Evolutionary conservation across 106 monocot species (phyloP).

Genomic region (Dactylorhiza incarnata): DNA sequence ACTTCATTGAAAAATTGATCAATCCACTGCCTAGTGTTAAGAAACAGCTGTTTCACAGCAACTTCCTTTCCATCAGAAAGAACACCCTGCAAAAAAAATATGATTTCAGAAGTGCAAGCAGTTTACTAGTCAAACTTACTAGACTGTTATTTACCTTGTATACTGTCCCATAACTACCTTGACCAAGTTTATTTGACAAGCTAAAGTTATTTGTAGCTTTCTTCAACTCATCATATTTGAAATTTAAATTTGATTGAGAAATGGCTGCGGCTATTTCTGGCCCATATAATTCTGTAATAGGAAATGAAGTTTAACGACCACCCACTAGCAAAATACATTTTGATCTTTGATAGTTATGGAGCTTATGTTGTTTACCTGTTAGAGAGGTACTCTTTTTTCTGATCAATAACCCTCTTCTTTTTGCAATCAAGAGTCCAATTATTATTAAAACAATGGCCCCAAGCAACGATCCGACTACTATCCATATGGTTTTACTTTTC

Average conservation of each 20-base stretch:
- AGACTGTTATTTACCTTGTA: constrained; percentile 37
- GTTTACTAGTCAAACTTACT: neutral
- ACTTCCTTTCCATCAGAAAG: constrained; percentile 57
- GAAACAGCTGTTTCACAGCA: constrained; percentile 58
- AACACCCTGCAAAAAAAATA: constrained; percentile 30
- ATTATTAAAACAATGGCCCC: constrained; percentile 31
- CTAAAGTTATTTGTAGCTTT: constrained; percentile 48
- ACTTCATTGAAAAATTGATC: constrained; percentile 70
- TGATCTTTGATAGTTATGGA: neutral
- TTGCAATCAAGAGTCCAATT: constrained; percentile 21
- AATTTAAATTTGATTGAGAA: constrained; percentile 49
- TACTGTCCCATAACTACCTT: constrained; percentile 62
- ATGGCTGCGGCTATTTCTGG: constrained; percentile 32
- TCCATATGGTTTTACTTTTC: constrained; percentile 19
- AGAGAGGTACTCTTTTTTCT: constrained; percentile 22
- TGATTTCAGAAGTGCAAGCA: neutral
- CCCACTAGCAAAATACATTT: neutral
- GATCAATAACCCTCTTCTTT: constrained; percentile 13
- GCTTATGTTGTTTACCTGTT: constrained; percentile 17
- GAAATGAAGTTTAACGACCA: neutral
- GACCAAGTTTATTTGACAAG: constrained; percentile 49
- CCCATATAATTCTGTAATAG: constrained; percentile 32
- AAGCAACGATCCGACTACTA: constrained; percentile 17
- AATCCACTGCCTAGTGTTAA: constrained; percentile 60
- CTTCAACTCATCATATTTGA: constrained; percentile 45